Conservation (phyloP, 2,329 filamentous ascomycete species). For the Onygenales sp. region DNA sequence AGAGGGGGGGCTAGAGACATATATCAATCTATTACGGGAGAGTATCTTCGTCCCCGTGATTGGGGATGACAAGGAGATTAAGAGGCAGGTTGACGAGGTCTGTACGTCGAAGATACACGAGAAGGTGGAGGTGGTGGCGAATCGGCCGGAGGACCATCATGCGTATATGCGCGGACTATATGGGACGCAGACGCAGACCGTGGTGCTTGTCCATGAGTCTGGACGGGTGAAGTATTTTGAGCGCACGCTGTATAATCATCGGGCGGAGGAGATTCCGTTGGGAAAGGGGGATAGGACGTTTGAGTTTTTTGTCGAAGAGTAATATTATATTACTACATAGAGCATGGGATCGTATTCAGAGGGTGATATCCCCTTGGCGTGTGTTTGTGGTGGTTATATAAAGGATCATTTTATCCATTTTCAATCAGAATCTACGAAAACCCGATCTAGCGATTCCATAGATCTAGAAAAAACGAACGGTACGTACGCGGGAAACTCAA, state of each 20-base stretch:
- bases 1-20: slow-evolving; percentile 42
- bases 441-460: too few species aligned
- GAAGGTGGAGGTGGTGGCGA: slow-evolving; percentile 12
- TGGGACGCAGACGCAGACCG: slow-evolving; percentile 56
- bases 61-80: slow-evolving; percentile 34
- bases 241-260: slow-evolving; percentile 48
- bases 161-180: slow-evolving; percentile 42
- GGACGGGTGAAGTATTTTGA: slow-evolving; percentile 54
- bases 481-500: too few species aligned
- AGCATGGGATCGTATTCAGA: too few species aligned
- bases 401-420: too few species aligned
- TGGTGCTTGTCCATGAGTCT: slow-evolving; percentile 47
- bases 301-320: slow-evolving; percentile 23
- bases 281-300: slow-evolving; percentile 39
- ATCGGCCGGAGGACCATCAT: slow-evolving; percentile 16
- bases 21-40: slow-evolving; percentile 46
- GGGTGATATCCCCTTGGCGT: too few species aligned
- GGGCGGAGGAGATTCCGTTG: slow-evolving; percentile 38
- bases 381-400: too few species aligned
- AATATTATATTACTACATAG: background rate
- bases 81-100: slow-evolving; percentile 23
- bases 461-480: too few species aligned
- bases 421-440: too few species aligned
- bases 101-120: slow-evolving; percentile 24
- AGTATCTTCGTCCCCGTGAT: slow-evolving; percentile 53